Evolutionary conservation across 1,139 yeast genomes (phyloP), one percentile per base, ranked within the genome.

Genomic region (Meyerozyma guilliermondii): DNA sequence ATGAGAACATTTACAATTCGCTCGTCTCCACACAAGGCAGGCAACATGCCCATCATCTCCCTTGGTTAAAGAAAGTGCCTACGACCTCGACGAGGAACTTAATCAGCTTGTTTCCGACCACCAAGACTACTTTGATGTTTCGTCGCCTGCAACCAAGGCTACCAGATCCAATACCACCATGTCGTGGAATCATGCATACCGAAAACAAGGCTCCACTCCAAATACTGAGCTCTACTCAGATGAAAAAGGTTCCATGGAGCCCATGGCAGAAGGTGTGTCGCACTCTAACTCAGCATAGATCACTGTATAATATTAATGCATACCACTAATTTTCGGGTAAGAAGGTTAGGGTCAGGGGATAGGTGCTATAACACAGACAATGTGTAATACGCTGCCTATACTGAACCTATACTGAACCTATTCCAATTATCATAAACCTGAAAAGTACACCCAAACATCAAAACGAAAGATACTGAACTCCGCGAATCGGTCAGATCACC

Each of bases 11-110:
- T 66, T 44, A 53, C 54, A 35, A 53, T 55, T 38, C 52, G 56
- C 43, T 50, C 60, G 41, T 56, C 65, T 5, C 59, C 66, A 1
- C 40, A 43, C 11, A 42, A 42, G 7, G 63, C 58, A 18, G 59
- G 55, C 5, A 67, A 69, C 47, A 71, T 71, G 74, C 76, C n/a
- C 77, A 2, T 69, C 76, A 2, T 70, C 75, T 8, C 76, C 76
- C 11, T 50, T 59, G 23, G 50, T 60, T 30, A 47, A 43, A 43
- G 30, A 18, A 18, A 45, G 41, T 16, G 11, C 40, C 39, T 53
- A 56, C 14, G 47, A 44, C 18, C 28, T 46, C 7, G 62, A 53
- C 30, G 53, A 56, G 18, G 60, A 60, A 37, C 52, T 59, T 35
- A 47, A 56, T 41, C 50, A 50, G 38, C 43, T 58, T 20, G 53